Conservation (phyloP, 352 stramenopile genomes). For the Hyaloperonospora arabidopsidis region DNA sequence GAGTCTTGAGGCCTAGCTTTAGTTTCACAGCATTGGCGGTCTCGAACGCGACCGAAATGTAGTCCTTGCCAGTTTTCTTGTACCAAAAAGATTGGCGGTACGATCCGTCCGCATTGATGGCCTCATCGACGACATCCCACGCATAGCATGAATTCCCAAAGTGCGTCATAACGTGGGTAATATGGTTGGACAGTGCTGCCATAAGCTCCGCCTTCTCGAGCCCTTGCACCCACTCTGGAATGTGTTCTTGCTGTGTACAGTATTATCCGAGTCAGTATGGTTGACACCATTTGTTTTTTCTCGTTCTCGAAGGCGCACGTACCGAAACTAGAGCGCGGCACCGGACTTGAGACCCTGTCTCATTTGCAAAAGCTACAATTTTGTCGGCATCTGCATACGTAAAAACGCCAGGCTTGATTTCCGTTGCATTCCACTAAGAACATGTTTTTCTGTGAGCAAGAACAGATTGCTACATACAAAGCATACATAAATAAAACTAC, state of each 20-base stretch:
- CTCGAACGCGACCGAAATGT: conserved; percentile 24
- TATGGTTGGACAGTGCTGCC: conserved; percentile 26
- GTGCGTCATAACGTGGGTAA: conserved; percentile 31
- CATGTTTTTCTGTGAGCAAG: too few species aligned
- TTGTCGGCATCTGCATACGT: conserved; percentile 24
- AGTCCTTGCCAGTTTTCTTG: conserved; percentile 30
- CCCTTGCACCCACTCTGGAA: conserved; percentile 27
- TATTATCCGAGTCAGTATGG: too few species aligned
- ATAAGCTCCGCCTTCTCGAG: conserved; percentile 26
- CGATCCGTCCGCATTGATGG: conserved; percentile 21
- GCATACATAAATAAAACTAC: conserved; percentile 15
- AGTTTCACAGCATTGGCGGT: conserved; percentile 28
- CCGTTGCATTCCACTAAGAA: conserved; percentile 28
- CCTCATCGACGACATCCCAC: conserved; percentile 27
- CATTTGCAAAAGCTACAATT: conserved; percentile 24
- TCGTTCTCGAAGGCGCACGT: too few species aligned
- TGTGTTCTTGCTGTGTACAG: conserved; percentile 31
- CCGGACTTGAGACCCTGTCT: conserved; percentile 22
- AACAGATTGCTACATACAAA: too few species aligned
- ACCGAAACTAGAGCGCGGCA: conserved; percentile 29
- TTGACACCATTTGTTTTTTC: too few species aligned
- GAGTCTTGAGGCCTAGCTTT: conserved; percentile 15
- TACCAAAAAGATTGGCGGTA: conserved; percentile 34
- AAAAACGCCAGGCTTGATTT: conserved; percentile 21
- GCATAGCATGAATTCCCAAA: conserved; percentile 24